Conservation (phyloP, 2,329 filamentous ascomycete genomes). For the Fonsecaea multimorphosa region DNA sequence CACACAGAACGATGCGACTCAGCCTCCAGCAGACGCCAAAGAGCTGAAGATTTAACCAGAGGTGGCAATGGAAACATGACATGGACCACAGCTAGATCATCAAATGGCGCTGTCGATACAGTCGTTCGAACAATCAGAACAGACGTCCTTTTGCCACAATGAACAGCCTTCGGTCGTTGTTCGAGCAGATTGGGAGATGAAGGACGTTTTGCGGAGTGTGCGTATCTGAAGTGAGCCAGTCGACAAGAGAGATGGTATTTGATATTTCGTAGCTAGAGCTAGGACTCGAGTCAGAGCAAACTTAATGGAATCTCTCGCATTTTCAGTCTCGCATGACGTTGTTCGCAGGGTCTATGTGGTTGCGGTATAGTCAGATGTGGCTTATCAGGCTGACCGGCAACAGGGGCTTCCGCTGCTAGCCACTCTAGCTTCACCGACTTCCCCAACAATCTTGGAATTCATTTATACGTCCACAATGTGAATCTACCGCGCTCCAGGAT, state of each 20-base stretch:
- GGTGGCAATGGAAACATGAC: neutral
- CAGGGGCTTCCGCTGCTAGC: constrained; percentile 27
- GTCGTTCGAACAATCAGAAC: neutral
- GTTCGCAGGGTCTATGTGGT: neutral
- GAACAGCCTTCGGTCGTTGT: neutral
- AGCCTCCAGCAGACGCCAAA: constrained; percentile 14
- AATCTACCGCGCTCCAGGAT: neutral
- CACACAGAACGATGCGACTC: constrained; percentile 25
- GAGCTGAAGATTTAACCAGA: constrained; percentile 13
- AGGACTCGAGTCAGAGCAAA: neutral
- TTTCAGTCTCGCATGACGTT: neutral
- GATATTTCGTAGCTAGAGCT: neutral
- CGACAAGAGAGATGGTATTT: neutral
- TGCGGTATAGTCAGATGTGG: neutral
- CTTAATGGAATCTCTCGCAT: neutral
- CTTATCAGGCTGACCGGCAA: constrained; percentile 26
- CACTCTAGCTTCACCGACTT: constrained; percentile 13
- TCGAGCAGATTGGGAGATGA: neutral
- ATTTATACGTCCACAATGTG: constrained; percentile 15
- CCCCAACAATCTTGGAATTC: constrained; percentile 12
- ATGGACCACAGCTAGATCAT: neutral
- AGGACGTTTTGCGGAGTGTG: neutral
- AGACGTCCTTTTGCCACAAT: neutral
- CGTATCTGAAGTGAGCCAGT: neutral
- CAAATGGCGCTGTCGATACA: neutral